Conservation (phyloP, 73 alveolate genomes). For the Tetrahymena borealis region DNA sequence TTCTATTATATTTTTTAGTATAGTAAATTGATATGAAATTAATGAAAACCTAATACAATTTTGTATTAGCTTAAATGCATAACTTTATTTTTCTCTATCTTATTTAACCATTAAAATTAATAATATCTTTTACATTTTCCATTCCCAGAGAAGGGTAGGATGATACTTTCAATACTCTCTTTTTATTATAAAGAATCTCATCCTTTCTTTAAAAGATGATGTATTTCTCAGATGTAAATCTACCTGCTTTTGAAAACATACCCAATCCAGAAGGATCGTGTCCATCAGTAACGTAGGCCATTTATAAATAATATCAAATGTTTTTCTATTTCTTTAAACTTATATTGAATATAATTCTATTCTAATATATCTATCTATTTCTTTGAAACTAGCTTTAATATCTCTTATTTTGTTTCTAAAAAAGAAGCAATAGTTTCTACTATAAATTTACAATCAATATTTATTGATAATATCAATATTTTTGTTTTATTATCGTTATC, state of each 20-base stretch:
- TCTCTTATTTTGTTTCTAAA: too few species aligned
- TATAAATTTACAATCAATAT: too few species aligned
- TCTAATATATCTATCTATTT: too few species aligned
- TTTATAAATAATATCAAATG: not conserved
- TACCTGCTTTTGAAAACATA: constrained; percentile 46
- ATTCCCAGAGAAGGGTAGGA: not conserved
- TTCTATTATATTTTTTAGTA: not conserved
- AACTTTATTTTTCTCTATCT: too few species aligned
- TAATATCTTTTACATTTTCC: not conserved
- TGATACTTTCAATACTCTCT: not conserved
- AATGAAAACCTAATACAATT: too few species aligned
- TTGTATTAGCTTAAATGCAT: too few species aligned
- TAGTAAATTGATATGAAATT: too few species aligned
- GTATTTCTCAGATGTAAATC: constrained; percentile 29
- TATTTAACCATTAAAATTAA: not conserved
- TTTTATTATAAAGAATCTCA: not conserved
- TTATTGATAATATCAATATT: too few species aligned
- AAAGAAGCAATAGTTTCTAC: not conserved
- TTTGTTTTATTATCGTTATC: not conserved
- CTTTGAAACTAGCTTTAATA: too few species aligned
- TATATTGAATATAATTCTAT: not conserved
- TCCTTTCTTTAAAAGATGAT: constrained; percentile 24
- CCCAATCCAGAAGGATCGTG: not conserved
- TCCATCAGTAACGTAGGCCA: not conserved
- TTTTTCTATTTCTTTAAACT: not conserved